Evolutionary conservation across 169 alveolate genomes (phyloP).

Genomic region (Besnoitia besnoiti): DNA sequence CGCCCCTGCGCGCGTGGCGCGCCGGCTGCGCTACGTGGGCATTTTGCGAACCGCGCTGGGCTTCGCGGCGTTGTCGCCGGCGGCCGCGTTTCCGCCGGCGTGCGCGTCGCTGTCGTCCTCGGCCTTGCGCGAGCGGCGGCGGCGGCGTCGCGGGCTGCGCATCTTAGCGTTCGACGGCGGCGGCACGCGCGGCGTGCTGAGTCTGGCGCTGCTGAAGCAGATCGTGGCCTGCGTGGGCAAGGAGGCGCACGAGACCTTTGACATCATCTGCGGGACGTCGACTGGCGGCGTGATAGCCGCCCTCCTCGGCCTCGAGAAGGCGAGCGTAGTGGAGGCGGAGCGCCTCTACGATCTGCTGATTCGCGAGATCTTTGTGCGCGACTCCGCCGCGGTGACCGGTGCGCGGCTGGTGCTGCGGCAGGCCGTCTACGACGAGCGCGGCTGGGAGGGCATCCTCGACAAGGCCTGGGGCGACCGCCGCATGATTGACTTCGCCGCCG

Average conservation of each 20-base stretch:
- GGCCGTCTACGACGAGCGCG: slow-evolving; percentile 82
- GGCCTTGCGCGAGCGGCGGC: background rate
- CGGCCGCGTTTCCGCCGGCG: background rate
- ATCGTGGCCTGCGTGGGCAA: slow-evolving; percentile 65
- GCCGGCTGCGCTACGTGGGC: background rate
- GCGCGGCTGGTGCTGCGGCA: slow-evolving; percentile 81
- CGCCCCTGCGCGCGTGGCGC: background rate
- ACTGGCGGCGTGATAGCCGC: slow-evolving; percentile 87
- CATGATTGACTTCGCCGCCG: slow-evolving; percentile 85
- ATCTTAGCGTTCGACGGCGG: slow-evolving; percentile 87
- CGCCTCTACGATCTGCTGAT: slow-evolving; percentile 79
- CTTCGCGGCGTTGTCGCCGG: background rate
- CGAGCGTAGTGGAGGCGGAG: slow-evolving; percentile 75
- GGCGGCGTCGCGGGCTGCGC: slow-evolving; percentile 77
- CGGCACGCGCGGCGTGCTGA: slow-evolving; percentile 85
- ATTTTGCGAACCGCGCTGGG: background rate
- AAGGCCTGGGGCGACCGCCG: slow-evolving; percentile 76
- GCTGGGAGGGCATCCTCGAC: slow-evolving; percentile 73
- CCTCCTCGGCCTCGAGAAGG: slow-evolving; percentile 81
- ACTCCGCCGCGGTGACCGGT: slow-evolving; percentile 76
- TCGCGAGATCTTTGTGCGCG: slow-evolving; percentile 79
- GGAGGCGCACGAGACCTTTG: slow-evolving; percentile 82
- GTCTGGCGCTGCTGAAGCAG: slow-evolving; percentile 80
- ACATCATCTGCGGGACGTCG: slow-evolving; percentile 87
- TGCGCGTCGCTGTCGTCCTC: background rate